Conservation (phyloP, 176 grass and related monocot species). For the Bonia amplexicaulis region DNA sequence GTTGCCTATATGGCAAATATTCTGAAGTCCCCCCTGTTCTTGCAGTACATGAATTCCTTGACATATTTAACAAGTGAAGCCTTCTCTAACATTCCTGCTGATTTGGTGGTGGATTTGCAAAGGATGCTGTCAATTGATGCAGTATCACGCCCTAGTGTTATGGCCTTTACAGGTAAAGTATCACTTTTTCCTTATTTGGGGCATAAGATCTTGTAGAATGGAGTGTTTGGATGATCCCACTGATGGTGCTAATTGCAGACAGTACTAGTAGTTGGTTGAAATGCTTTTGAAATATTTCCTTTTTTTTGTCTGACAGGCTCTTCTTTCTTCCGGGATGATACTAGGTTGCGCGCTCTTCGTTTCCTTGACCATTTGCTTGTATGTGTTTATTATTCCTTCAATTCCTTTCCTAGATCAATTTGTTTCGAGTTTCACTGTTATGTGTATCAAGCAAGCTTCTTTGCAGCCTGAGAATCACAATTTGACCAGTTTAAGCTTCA, state of each 20-base stretch:
- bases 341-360: slow-evolving; percentile 96
- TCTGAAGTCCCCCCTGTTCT: slow-evolving; percentile 14
- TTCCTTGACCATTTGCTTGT: slow-evolving; percentile 99
- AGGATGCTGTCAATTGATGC: slow-evolving; percentile 87
- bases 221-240: neutral
- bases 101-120: slow-evolving; percentile 79
- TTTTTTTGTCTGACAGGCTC: slow-evolving; percentile 54
- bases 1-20: slow-evolving; percentile 23
- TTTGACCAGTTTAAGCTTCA: slow-evolving; percentile 5
- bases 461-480: slow-evolving; percentile 16
- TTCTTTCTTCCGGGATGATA: slow-evolving; percentile 95
- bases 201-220: neutral
- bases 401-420: neutral
- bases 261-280: neutral
- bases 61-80: slow-evolving; percentile 87
- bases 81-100: slow-evolving; percentile 71
- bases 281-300: neutral
- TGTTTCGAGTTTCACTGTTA: neutral
- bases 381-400: slow-evolving; percentile 34
- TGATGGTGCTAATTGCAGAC: neutral
- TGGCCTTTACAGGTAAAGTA: slow-evolving; percentile 77
- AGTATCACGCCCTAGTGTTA: slow-evolving; percentile 71
- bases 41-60: slow-evolving; percentile 90
- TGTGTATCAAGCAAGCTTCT: slow-evolving; percentile 14
- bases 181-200: neutral